Conservation (phyloP, 2,329 filamentous ascomycete species). For the Colletotrichum falcatum region DNA sequence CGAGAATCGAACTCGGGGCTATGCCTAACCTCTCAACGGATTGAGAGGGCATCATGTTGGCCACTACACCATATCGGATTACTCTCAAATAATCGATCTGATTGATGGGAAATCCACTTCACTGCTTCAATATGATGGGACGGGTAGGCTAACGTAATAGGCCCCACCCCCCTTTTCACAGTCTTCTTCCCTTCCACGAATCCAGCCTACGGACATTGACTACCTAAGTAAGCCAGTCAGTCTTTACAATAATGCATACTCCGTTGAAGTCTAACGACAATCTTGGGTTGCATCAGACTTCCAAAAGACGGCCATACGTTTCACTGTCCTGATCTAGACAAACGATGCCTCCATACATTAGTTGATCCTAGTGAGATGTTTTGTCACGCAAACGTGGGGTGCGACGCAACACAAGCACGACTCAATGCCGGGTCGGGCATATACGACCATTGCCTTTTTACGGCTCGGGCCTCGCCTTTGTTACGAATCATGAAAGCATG, state of each 20-base stretch:
- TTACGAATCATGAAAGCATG: not conserved
- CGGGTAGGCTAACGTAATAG: no score
- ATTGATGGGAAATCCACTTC: no score
- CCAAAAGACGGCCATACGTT: not conserved
- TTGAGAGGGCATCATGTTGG: constrained; percentile 38
- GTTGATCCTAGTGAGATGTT: not conserved
- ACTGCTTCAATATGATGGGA: no score
- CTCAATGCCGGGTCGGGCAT: not conserved
- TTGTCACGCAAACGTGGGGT: not conserved
- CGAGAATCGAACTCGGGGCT: constrained; percentile 38
- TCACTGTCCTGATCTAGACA: not conserved
- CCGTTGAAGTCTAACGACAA: not conserved
- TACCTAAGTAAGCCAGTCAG: accelerated
- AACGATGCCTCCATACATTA: not conserved
- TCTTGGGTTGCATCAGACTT: not conserved
- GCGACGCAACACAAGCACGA: not conserved
- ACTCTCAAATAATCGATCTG: no score
- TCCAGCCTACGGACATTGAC: no score
- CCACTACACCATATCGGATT: constrained; percentile 39
- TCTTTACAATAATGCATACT: no score
- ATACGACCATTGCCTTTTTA: not conserved
- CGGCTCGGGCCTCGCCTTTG: not conserved
- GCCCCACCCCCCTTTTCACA: no score
- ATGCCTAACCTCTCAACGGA: constrained; percentile 14
- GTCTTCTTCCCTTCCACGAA: no score